Evolutionary conservation across 768 basidiomycete species (phyloP).

Genomic region (Auricularia sp.): DNA sequence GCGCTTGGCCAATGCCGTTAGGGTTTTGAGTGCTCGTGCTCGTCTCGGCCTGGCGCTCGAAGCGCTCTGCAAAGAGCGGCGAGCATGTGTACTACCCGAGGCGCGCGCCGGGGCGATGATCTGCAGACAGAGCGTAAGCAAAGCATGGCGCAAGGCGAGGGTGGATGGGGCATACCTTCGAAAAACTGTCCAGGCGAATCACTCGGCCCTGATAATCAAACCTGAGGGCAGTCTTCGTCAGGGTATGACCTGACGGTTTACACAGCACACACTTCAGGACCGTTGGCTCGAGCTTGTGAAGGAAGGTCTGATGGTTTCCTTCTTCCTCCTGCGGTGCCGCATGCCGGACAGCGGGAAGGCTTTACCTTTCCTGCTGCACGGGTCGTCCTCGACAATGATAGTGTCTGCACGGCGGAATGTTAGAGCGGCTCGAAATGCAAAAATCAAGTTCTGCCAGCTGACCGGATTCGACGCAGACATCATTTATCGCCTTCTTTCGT

Average conservation of each 20-base stretch:
- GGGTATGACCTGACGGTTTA: not conserved
- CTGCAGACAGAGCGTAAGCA: conserved; percentile 26
- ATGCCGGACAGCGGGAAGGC: conserved; percentile 31
- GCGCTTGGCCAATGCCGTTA: conserved; percentile 58
- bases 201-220: conserved; percentile 76
- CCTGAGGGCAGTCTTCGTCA: not conserved
- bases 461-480: conserved; percentile 74
- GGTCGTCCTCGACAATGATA: conserved; percentile 78
- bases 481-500: conserved; percentile 72
- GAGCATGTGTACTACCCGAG: conserved; percentile 76
- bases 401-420: conserved; percentile 34
- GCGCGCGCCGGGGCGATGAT: conserved; percentile 65
- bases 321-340: not conserved
- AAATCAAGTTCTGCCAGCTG: conserved; percentile 3
- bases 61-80: conserved; percentile 63
- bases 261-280: conserved; percentile 34
- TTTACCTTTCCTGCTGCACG: conserved; percentile 56
- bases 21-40: conserved; percentile 50
- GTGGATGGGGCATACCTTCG: conserved; percentile 38
- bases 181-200: conserved; percentile 72
- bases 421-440: too few relatives aligned
- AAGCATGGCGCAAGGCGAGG: not conserved
- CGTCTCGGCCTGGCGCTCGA: conserved; percentile 61
- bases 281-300: conserved; percentile 47
- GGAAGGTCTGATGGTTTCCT: conserved; percentile 28